A percentile compares a stretch with the other conserved stretches of the same genome.
phyloP scores from a whole-genome alignment of 1,284 basidiomycete species.

The Stereum hirsutum region DNA sequence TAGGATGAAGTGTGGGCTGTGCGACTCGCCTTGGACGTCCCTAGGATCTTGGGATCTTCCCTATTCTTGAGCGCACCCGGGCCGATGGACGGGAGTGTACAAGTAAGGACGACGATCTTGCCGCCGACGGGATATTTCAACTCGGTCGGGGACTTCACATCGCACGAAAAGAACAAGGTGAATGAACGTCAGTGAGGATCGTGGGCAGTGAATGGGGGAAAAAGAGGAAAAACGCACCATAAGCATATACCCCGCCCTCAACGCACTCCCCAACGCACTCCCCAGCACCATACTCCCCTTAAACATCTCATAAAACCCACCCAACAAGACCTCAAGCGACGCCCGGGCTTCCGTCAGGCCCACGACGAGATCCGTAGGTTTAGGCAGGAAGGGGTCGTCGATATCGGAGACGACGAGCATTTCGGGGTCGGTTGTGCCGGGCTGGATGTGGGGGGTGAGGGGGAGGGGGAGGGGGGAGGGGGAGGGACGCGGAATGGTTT shows the following conservation, averaged over 20 bases:
- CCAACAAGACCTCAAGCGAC: conserved; percentile 78
- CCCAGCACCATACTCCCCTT: conserved; percentile 87
- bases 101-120: conserved; percentile 86
- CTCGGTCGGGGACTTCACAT: conserved; percentile 1
- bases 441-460: conserved; percentile 30
- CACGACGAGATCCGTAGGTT: conserved; percentile 91
- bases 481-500: no score
- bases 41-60: conserved; percentile 94
- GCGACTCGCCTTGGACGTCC: conserved; percentile 77
- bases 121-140: conserved; percentile 82
- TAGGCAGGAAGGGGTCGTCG: conserved; percentile 97
- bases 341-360: conserved; percentile 84
- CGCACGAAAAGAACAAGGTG: no score
- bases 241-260: conserved; percentile 95
- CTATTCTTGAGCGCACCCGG: conserved; percentile 91
- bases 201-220: conserved; percentile 2
- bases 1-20: not conserved
- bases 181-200: no score
- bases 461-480: no score
- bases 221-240: conserved; percentile 42
- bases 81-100: conserved; percentile 83
- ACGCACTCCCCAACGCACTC: conserved; percentile 90
- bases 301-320: conserved; percentile 92
- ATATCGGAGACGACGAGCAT: conserved; percentile 98
- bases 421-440: conserved; percentile 76